A percentile compares a stretch with the other conserved stretches of the same genome.
phyloP scores from a whole-genome alignment of 169 alveolate genomes.

The Plasmodium inui region DNA sequence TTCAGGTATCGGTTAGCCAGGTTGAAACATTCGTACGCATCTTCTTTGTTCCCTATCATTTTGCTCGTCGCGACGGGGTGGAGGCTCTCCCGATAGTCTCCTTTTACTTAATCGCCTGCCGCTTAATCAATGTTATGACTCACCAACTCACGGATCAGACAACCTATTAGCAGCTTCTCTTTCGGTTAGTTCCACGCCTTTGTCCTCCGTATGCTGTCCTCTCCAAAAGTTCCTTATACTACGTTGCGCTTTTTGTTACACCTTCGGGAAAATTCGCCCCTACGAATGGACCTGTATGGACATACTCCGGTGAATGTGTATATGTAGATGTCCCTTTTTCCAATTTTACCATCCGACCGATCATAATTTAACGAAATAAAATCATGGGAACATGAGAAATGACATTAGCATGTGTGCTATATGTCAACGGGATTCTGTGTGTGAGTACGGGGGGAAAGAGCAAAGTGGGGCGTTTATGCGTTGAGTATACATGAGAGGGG shows the following conservation, averaged over 20 bases:
- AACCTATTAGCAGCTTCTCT: neutral
- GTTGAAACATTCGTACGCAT: conserved; percentile 69
- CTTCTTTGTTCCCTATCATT: conserved; percentile 75
- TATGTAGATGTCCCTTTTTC: neutral
- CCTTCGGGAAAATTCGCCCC: neutral
- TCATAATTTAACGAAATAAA: neutral
- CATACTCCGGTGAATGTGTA: conserved; percentile 1
- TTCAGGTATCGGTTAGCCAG: conserved; percentile 60
- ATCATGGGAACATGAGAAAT: neutral
- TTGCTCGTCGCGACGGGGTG: neutral
- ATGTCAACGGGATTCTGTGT: neutral
- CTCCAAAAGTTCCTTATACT: neutral
- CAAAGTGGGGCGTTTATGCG: neutral
- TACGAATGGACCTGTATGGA: neutral
- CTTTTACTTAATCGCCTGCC: neutral
- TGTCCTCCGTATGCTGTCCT: neutral
- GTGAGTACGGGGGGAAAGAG: neutral
- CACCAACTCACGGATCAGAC: neutral
- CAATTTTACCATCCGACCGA: neutral
- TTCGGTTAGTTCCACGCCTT: neutral
- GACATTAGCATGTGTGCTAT: neutral
- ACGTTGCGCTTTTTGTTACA: neutral
- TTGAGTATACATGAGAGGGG: neutral
- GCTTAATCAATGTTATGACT: neutral
- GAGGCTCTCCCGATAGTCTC: neutral